Evolutionary conservation across 805 yeast genomes (phyloP).

Genomic region (Schizosaccharomyces japonicus): DNA sequence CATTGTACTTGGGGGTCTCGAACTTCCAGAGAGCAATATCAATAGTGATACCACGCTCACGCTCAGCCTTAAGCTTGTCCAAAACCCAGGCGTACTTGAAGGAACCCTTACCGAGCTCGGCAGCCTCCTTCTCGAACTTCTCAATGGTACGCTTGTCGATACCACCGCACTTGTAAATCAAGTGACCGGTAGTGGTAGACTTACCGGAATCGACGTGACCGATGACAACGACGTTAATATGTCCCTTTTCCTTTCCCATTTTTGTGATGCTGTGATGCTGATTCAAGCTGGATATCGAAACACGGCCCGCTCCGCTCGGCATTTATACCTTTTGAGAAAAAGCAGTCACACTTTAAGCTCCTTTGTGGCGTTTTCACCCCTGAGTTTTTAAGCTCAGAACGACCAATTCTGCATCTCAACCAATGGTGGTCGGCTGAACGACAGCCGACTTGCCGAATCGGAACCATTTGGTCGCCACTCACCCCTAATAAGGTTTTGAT

Average conservation of each 20-base stretch:
- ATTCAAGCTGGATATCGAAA: no score
- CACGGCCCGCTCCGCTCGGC: no score
- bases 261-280: no score
- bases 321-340: no score
- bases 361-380: no score
- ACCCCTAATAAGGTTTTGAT: no score
- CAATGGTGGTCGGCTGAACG: no score
- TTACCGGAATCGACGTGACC: constrained; percentile 99
- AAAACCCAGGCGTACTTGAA: constrained; percentile 96
- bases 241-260: constrained; percentile 27
- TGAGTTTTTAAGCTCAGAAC: no score
- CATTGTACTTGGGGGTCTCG: constrained; percentile 74
- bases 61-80: constrained; percentile 87
- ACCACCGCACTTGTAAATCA: constrained; percentile 98
- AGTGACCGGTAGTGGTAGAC: constrained; percentile 98
- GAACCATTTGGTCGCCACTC: no score
- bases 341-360: no score
- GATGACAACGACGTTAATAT: constrained; percentile 98
- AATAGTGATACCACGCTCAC: constrained; percentile 92
- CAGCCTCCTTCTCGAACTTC: constrained; percentile 95
- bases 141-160: constrained; percentile 89
- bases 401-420: no score
- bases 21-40: constrained; percentile 83
- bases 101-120: constrained; percentile 75
- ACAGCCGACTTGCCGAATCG: no score